Conservation (phyloP, 176 grass and related monocot species). For the Alloteropsis semialata region DNA sequence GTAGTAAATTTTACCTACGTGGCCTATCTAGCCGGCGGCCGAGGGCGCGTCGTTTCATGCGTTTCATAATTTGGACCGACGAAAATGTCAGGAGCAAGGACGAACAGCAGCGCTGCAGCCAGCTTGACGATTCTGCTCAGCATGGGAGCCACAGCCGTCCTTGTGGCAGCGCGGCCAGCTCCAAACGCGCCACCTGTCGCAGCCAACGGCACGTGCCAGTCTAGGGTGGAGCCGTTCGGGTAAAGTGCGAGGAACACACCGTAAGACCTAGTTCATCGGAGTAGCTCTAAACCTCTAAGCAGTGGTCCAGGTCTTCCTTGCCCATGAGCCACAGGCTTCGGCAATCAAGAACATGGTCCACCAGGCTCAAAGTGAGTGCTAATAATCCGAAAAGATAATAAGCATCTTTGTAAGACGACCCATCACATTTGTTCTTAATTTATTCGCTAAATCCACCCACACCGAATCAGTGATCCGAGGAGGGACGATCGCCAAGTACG, state of each 20-base stretch:
- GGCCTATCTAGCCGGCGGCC: too few relatives aligned
- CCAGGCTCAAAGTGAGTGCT: conserved; percentile 49
- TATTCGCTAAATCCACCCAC: too few relatives aligned
- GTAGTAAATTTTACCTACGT: too few relatives aligned
- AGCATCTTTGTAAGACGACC: not conserved
- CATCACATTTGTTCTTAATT: too few relatives aligned
- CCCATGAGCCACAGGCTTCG: conserved; percentile 57
- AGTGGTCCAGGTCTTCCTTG: conserved; percentile 45
- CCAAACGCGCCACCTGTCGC: not conserved
- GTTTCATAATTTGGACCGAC: not conserved
- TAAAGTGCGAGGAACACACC: conserved; percentile 48
- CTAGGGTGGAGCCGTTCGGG: conserved; percentile 39
- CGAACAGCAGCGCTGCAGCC: not conserved
- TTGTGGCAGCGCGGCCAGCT: not conserved
- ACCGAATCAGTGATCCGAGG: conserved; percentile 39
- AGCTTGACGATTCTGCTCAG: conserved; percentile 5
- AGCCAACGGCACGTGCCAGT: conserved; percentile 33
- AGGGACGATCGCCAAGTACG: conserved; percentile 52
- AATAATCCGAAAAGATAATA: too few relatives aligned
- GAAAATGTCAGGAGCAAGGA: not conserved
- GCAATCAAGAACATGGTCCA: conserved; percentile 61
- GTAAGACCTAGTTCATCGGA: too few relatives aligned
- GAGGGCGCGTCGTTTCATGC: too few relatives aligned
- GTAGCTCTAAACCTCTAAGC: too few relatives aligned
- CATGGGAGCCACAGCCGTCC: not conserved